Percentiles rank a stretch among this genome's conserved stretches.
Evolutionary conservation across 2,329 filamentous ascomycete genomes (phyloP).

Genomic region (Colletotrichum eremochloae): DNA sequence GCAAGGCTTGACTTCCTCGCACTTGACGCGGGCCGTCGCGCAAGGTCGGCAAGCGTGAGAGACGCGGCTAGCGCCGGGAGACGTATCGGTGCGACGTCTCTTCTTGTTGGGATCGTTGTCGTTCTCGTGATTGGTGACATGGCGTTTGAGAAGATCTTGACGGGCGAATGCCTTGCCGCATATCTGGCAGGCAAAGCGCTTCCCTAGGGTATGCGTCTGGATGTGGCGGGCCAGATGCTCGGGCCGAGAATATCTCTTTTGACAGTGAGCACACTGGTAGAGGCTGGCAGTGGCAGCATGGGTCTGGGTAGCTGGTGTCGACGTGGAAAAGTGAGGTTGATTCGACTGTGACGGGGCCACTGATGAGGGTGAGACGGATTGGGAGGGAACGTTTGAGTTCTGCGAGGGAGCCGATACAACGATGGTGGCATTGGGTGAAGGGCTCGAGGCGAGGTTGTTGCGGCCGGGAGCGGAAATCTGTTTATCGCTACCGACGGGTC

Average conservation of each 20-base stretch:
- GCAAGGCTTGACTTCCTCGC: slow-evolving; percentile 68
- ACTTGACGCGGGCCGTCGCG: slow-evolving; percentile 66
- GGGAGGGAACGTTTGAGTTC: slow-evolving; percentile 15
- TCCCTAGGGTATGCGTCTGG: slow-evolving; percentile 64
- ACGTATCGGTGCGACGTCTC: slow-evolving; percentile 59
- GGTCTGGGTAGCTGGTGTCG: slow-evolving; percentile 35
- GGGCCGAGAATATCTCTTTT: slow-evolving; percentile 64
- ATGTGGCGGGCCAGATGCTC: slow-evolving; percentile 68
- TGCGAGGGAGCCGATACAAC: slow-evolving; percentile 28
- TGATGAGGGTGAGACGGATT: slow-evolving; percentile 35
- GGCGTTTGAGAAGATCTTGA: slow-evolving; percentile 66
- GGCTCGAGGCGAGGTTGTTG: slow-evolving; percentile 14
- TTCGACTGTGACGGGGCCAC: slow-evolving; percentile 7
- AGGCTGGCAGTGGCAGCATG: slow-evolving; percentile 49
- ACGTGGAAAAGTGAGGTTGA: slow-evolving; percentile 21
- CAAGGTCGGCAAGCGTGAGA: slow-evolving; percentile 67
- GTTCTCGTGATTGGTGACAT: slow-evolving; percentile 65
- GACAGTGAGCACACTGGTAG: slow-evolving; percentile 66
- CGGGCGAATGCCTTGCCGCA: slow-evolving; percentile 68
- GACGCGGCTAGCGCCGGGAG: slow-evolving; percentile 62
- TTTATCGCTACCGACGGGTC: slow-evolving; percentile 20
- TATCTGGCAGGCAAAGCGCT: slow-evolving; percentile 63
- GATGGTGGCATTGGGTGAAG: slow-evolving; percentile 29
- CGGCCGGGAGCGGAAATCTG: slow-evolving; percentile 20
- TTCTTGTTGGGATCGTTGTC: slow-evolving; percentile 60